phyloP scores from a whole-genome alignment of 1,284 basidiomycete genomes.

The Volvariella surrecta region DNA sequence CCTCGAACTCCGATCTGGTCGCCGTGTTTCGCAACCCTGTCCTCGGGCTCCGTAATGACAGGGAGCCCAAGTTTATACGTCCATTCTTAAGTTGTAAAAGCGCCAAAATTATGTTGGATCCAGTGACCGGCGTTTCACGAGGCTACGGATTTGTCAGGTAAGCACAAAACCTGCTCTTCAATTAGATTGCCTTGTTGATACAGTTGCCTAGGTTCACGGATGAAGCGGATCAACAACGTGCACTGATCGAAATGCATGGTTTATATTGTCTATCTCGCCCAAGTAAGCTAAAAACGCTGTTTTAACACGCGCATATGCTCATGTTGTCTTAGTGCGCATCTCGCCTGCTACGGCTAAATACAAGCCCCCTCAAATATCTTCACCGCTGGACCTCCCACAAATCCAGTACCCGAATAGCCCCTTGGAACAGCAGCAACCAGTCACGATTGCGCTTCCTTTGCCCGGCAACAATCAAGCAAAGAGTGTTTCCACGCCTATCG shows the following conservation, averaged over 20 bases:
- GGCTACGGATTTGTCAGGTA: slow-evolving; percentile 87
- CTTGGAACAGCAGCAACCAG: slow-evolving; percentile 24
- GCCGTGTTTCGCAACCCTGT: slow-evolving; percentile 83
- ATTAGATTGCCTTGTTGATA: slow-evolving; percentile 9
- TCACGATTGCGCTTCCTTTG: slow-evolving; percentile 39
- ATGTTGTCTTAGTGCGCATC: slow-evolving; percentile 61
- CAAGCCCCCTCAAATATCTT: slow-evolving; percentile 46
- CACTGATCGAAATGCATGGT: slow-evolving; percentile 85
- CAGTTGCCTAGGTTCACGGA: slow-evolving; percentile 60
- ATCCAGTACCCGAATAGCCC: slow-evolving; percentile 31
- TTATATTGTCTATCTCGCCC: slow-evolving; percentile 79
- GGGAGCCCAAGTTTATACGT: slow-evolving; percentile 76
- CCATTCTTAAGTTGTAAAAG: slow-evolving; percentile 87
- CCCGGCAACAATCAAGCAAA: slow-evolving; percentile 36
- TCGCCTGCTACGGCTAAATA: slow-evolving; percentile 85
- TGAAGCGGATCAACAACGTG: slow-evolving; percentile 80
- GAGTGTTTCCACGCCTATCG: slow-evolving; percentile 64
- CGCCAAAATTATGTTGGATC: slow-evolving; percentile 90
- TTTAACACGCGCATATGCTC: slow-evolving; percentile 19
- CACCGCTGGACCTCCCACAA: slow-evolving; percentile 38
- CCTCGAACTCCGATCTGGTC: slow-evolving; percentile 83
- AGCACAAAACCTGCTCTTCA: slow-evolving; percentile 17
- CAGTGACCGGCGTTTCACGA: slow-evolving; percentile 79
- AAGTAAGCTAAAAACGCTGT: slow-evolving; percentile 40
- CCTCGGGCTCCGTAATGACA: slow-evolving; percentile 69